These are phyloP conservation scores for Populus hybrid DNA, from an alignment of 441 rosid genomes.

Conservation along the genomic window DNA sequence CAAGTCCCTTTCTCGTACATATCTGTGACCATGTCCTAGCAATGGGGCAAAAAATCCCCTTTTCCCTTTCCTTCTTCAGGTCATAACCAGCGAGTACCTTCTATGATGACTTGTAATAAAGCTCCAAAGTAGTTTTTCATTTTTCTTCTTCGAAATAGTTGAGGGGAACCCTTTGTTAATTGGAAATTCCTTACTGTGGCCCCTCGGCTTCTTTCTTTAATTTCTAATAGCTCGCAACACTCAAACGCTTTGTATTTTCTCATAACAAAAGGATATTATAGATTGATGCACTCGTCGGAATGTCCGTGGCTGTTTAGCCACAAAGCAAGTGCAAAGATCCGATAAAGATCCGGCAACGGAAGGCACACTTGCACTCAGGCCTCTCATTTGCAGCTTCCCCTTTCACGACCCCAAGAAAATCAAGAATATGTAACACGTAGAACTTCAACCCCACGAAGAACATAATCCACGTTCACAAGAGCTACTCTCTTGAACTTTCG, in stretches of 20 bases:
- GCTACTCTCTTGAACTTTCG: constrained; percentile 25
- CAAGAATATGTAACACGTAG: constrained; percentile 11
- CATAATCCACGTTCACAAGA: constrained; percentile 28
- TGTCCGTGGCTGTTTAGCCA: constrained; percentile 74
- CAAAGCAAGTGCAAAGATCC: constrained; percentile 81
- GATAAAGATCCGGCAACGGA: constrained; percentile 42
- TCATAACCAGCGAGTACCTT: too few relatives aligned
- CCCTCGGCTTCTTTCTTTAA: background rate
- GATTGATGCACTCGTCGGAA: constrained; percentile 56
- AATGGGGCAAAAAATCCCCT: too few relatives aligned
- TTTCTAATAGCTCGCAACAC: background rate
- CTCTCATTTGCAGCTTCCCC: constrained; percentile 17
- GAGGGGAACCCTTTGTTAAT: too few relatives aligned
- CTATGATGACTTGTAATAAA: too few relatives aligned
- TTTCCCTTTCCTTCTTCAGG: too few relatives aligned
- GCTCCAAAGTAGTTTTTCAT: too few relatives aligned
- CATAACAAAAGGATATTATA: constrained; percentile 35
- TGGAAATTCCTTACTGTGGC: background rate
- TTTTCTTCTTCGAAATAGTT: too few relatives aligned
- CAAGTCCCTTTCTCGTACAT: too few relatives aligned
- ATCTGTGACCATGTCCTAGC: too few relatives aligned
- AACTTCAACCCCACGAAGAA: background rate
- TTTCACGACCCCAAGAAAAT: constrained; percentile 20
- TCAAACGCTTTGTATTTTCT: background rate
- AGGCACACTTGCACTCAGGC: constrained; percentile 61